Conservation (phyloP, 192 early-diverging fungal genomes). For the Backusella mclennaniae region DNA sequence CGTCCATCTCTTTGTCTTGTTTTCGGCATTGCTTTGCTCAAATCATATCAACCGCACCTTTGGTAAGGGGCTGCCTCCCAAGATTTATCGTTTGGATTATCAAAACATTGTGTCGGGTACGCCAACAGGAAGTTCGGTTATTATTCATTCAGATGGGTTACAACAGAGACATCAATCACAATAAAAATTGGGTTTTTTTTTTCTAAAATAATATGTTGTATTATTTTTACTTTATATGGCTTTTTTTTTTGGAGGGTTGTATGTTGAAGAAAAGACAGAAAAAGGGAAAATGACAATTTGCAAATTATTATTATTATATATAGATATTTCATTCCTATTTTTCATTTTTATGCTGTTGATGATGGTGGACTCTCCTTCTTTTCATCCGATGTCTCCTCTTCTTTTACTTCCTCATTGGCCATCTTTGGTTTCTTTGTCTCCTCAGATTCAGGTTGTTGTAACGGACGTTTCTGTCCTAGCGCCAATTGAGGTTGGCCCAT, state of each 20-base stretch:
- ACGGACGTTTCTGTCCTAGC: constrained; percentile 15
- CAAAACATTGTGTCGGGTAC: constrained; percentile 33
- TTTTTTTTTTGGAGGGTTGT: no score
- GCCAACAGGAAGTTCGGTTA: constrained; percentile 32
- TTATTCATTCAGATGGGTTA: constrained; percentile 19
- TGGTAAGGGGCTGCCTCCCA: constrained; percentile 34
- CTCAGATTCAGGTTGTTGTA: neutral
- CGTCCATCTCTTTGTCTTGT: constrained; percentile 39
- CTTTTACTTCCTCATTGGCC: neutral
- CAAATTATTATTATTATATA: neutral
- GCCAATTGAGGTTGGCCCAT: constrained; percentile 10
- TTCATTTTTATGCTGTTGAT: neutral
- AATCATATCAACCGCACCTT: constrained; percentile 46
- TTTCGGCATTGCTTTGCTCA: constrained; percentile 43
- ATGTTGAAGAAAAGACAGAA: no score
- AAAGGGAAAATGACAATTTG: neutral
- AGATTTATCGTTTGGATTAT: constrained; percentile 37
- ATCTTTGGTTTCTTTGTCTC: constrained; percentile 13
- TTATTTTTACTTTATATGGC: no score
- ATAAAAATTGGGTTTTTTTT: neutral
- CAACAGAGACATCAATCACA: constrained; percentile 2
- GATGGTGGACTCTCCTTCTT: neutral
- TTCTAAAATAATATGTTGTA: no score
- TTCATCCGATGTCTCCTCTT: neutral
- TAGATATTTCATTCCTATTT: neutral